A percentile compares a stretch with the other conserved stretches of the same genome.
Evolutionary conservation across 106 monocot species (phyloP).

Genomic region (Dendrobium huoshanense): DNA sequence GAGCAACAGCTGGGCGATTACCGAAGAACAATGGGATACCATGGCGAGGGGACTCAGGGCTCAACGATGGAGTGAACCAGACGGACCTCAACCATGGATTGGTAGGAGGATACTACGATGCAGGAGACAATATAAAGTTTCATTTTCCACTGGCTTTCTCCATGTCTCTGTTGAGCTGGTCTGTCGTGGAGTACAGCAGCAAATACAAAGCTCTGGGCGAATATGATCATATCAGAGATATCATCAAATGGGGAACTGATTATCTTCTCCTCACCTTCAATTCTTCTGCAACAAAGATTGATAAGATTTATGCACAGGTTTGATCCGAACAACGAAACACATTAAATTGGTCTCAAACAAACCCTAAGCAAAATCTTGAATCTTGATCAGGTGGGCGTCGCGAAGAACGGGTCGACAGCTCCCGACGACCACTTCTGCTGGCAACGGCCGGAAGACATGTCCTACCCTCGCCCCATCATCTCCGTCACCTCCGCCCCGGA

Average conservation of each 20-base stretch:
- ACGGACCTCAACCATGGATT: conserved; percentile 80
- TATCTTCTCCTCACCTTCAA: conserved; percentile 91
- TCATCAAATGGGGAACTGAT: conserved; percentile 96
- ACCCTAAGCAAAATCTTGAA: too few relatives aligned
- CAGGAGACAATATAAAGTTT: conserved; percentile 97
- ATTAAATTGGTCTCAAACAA: too few relatives aligned
- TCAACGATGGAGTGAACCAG: conserved; percentile 46
- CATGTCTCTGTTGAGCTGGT: conserved; percentile 89
- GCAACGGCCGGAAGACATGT: conserved; percentile 86
- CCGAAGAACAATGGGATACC: conserved; percentile 74
- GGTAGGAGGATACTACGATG: conserved; percentile 96
- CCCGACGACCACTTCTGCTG: conserved; percentile 93
- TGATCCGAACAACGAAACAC: background rate
- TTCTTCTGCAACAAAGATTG: conserved; percentile 53
- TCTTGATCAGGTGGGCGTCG: conserved; percentile 46
- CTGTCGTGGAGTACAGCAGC: conserved; percentile 71
- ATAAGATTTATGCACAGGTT: conserved; percentile 79
- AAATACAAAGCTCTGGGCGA: conserved; percentile 79
- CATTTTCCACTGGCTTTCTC: conserved; percentile 98
- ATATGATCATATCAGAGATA: conserved; percentile 70
- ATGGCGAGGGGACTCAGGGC: conserved; percentile 75
- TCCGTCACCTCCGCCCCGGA: conserved; percentile 44
- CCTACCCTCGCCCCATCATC: conserved; percentile 37
- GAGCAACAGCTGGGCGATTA: conserved; percentile 52
- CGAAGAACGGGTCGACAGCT: conserved; percentile 32